These are phyloP conservation scores for Diaporthe citriasiana DNA, from an alignment of 2,329 filamentous ascomycete species.

Conservation along the genomic window DNA sequence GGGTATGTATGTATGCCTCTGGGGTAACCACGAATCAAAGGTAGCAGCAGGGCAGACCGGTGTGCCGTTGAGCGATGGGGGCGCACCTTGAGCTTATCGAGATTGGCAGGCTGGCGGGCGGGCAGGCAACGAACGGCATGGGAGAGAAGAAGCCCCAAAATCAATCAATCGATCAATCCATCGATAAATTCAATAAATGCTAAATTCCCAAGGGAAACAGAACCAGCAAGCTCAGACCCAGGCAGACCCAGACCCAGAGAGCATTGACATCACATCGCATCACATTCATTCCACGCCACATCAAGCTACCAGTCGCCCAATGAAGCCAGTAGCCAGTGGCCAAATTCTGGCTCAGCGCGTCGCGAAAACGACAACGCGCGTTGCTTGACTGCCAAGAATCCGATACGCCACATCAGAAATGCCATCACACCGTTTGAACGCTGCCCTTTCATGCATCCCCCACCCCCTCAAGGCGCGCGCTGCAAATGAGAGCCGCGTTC, in stretches of 20 bases:
- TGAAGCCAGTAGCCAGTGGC: background rate
- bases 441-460: background rate
- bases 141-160: no score
- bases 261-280: constrained; percentile 18
- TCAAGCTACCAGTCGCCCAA: background rate
- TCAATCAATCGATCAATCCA: constrained; percentile 9
- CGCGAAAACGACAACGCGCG: constrained; percentile 1
- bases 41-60: constrained; percentile 22
- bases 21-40: constrained; percentile 5
- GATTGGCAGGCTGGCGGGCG: background rate
- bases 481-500: constrained; percentile 40
- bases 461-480: background rate
- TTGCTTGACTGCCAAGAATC: background rate
- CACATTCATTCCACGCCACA: constrained; percentile 6
- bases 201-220: background rate
- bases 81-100: constrained; percentile 29
- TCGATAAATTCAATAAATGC: constrained; percentile 1
- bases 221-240: background rate
- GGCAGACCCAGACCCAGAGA: background rate
- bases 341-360: background rate
- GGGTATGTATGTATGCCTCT: no score
- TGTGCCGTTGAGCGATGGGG: background rate
- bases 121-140: background rate
- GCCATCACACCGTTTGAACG: constrained; percentile 8
- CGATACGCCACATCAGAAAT: constrained; percentile 2